phyloP scores from a whole-genome alignment of 192 early-diverging fungal species.

The Spinellus fusiger region DNA sequence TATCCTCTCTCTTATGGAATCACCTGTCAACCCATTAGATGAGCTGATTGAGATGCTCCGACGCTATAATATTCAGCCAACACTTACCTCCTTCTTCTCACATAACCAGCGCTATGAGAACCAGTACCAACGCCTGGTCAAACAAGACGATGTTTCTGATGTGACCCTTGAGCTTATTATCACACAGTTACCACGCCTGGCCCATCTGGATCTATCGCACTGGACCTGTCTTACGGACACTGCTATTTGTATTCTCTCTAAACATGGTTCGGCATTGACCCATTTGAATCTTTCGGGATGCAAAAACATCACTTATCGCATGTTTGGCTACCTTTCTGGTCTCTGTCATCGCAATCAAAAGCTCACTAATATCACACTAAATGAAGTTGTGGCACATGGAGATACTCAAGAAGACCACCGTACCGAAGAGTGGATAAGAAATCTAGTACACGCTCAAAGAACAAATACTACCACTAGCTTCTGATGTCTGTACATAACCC shows the following conservation, averaged over 20 bases:
- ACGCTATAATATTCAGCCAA: neutral
- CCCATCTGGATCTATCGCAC: conserved; percentile 9
- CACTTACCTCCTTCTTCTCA: neutral
- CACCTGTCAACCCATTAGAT: conserved; percentile 2
- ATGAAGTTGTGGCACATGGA: neutral
- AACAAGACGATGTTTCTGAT: neutral
- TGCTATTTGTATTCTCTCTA: conserved; percentile 1
- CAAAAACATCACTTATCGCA: conserved; percentile 29
- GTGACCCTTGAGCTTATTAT: conserved; percentile 2
- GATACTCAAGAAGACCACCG: neutral
- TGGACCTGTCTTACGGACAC: conserved; percentile 7
- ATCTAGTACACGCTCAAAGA: neutral
- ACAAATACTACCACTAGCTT: too few relatives aligned
- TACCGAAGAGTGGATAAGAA: neutral
- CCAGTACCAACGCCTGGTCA: neutral
- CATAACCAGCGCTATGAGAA: neutral
- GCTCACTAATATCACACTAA: neutral
- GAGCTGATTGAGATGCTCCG: conserved; percentile 5
- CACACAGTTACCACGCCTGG: neutral
- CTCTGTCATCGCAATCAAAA: conserved; percentile 3
- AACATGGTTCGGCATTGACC: neutral
- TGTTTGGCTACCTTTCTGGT: conserved; percentile 5
- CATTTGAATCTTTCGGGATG: conserved; percentile 30
- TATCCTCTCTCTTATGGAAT: neutral
- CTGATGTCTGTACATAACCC: too few relatives aligned